These are phyloP conservation scores for Curvularia spicifera DNA, from an alignment of 2,329 filamentous ascomycete species.

Conservation along the genomic window DNA sequence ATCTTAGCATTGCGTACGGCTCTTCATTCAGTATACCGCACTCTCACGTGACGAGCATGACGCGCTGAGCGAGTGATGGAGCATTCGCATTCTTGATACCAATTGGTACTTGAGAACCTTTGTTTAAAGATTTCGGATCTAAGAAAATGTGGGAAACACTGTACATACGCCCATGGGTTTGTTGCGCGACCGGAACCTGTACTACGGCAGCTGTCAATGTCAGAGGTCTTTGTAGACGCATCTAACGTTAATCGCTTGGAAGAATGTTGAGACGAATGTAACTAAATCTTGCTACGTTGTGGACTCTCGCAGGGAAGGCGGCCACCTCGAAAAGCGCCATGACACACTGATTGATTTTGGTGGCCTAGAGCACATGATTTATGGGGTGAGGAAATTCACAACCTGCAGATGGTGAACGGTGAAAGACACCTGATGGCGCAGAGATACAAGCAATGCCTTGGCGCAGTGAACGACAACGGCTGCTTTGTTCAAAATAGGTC, in stretches of 20 bases:
- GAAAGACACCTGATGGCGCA: background rate
- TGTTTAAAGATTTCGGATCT: background rate
- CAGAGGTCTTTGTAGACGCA: no score
- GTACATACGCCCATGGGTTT: background rate
- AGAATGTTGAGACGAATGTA: no score
- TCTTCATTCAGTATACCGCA: background rate
- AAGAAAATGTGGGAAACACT: background rate
- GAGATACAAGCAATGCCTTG: background rate
- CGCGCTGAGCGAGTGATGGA: background rate
- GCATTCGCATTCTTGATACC: constrained; percentile 1
- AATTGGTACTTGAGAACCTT: constrained; percentile 8
- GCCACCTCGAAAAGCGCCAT: background rate
- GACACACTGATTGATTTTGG: background rate
- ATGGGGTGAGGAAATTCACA: background rate
- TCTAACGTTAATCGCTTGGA: background rate
- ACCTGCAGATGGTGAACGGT: no score
- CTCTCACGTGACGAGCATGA: background rate
- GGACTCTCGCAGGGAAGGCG: background rate
- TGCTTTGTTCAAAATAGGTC: no score
- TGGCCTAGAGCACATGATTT: background rate
- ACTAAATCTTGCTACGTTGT: background rate
- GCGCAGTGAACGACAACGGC: background rate
- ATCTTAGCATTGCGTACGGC: background rate
- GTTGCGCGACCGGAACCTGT: background rate
- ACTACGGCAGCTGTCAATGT: background rate